These are phyloP conservation scores for Kuraishia piskuri DNA, from an alignment of 805 yeast genomes.

Conservation along the genomic window DNA sequence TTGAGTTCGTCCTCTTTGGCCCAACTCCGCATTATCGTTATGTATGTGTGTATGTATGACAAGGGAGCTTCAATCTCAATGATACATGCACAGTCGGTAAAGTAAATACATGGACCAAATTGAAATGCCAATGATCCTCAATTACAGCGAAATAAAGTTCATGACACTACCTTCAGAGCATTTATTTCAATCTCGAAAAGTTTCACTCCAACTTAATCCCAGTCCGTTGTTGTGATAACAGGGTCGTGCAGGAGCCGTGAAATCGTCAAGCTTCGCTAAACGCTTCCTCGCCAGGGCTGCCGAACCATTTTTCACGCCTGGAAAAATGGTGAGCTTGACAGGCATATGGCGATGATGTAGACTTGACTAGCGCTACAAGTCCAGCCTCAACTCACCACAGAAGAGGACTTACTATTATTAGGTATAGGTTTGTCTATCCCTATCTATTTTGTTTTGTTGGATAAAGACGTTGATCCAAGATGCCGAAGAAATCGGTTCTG, in stretches of 20 bases:
- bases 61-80: neutral
- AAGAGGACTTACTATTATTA: neutral
- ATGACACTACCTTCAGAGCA: neutral
- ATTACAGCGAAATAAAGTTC: neutral
- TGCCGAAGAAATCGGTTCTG: conserved; percentile 57
- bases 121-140: too few relatives aligned
- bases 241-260: neutral
- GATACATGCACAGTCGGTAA: neutral
- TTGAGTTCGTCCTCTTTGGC: conserved; percentile 50
- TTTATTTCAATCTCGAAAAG: too few relatives aligned
- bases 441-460: neutral
- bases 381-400: neutral
- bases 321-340: neutral
- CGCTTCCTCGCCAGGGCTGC: neutral
- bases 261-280: neutral
- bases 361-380: neutral
- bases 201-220: neutral
- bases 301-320: conserved; percentile 4
- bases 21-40: conserved; percentile 32
- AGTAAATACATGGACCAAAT: neutral
- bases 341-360: neutral
- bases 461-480: conserved; percentile 11
- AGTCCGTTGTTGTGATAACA: neutral
- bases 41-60: neutral
- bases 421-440: neutral